phyloP scores from a whole-genome alignment of 768 basidiomycete species.

The Artomyces pyxidatus region DNA sequence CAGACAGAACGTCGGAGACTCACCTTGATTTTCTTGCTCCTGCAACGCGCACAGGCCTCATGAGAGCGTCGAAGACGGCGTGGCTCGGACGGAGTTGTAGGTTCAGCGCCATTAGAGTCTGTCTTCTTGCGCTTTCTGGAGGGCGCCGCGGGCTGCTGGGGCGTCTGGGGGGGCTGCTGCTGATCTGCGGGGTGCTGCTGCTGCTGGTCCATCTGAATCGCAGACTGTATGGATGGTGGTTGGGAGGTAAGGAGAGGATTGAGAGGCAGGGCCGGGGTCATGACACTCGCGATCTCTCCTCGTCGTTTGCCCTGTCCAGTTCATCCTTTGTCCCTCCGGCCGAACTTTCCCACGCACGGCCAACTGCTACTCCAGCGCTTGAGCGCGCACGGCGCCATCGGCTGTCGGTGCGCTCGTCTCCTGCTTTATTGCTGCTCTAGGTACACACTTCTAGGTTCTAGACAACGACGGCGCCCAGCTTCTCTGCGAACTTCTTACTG shows the following conservation, averaged over 20 bases:
- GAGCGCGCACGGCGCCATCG: neutral
- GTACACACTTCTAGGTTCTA: too few species aligned
- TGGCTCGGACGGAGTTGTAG: constrained; percentile 53
- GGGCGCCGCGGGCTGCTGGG: constrained; percentile 28
- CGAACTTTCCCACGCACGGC: constrained; percentile 5
- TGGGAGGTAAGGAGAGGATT: constrained; percentile 34
- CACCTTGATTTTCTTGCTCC: constrained; percentile 95
- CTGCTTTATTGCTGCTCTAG: too few species aligned
- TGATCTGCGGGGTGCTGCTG: constrained; percentile 30
- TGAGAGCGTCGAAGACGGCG: constrained; percentile 80
- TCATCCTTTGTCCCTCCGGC: constrained; percentile 6
- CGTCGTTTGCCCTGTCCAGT: constrained; percentile 3
- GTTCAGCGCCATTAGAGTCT: constrained; percentile 49
- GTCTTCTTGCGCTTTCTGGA: constrained; percentile 49
- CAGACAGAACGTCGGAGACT: constrained; percentile 28
- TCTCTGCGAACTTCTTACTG: constrained; percentile 44
- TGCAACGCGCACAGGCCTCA: constrained; percentile 88
- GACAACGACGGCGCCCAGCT: constrained; percentile 29
- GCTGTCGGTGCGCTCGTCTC: neutral
- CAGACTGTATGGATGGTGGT: constrained; percentile 49
- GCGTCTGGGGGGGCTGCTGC: constrained; percentile 27
- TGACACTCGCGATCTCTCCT: constrained; percentile 14
- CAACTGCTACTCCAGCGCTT: neutral
- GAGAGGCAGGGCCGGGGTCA: constrained; percentile 42
- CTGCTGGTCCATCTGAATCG: constrained; percentile 61